Percentiles rank a stretch among this genome's conserved stretches.
Conservation (phyloP, 2,329 filamentous ascomycete species). For the Purpureocillium takamizusanense region DNA sequence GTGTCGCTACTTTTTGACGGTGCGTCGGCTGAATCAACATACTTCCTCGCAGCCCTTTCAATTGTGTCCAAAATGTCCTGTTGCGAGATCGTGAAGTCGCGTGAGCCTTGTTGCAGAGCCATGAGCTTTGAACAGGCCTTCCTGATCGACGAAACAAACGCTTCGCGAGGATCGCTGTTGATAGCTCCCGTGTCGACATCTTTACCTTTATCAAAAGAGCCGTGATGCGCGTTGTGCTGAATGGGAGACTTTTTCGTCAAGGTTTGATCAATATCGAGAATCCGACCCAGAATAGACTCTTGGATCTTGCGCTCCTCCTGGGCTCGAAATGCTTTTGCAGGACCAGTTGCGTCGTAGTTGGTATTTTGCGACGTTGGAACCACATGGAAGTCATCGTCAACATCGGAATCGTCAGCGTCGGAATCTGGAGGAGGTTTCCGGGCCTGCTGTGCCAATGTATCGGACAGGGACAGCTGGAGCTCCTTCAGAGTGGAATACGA, state of each 20-base stretch:
- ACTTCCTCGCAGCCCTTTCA: constrained; percentile 40
- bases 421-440: constrained; percentile 25
- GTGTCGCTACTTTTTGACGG: neutral
- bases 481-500: constrained; percentile 45
- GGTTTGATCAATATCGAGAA: constrained; percentile 41
- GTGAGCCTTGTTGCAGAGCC: constrained; percentile 27
- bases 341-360: constrained; percentile 27
- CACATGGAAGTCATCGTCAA: constrained; percentile 45
- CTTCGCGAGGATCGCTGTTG: constrained; percentile 16
- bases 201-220: constrained; percentile 9
- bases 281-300: constrained; percentile 40
- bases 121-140: constrained; percentile 33
- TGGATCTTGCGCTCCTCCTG: constrained; percentile 46
- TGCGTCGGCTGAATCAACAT: constrained; percentile 25
- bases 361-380: constrained; percentile 22
- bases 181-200: constrained; percentile 10
- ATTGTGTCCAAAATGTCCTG: constrained; percentile 41
- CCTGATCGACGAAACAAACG: constrained; percentile 24
- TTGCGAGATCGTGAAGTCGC: constrained; percentile 23
- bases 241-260: constrained; percentile 25
- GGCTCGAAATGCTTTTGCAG: constrained; percentile 36
- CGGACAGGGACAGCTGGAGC: constrained; percentile 50
- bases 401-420: constrained; percentile 40
- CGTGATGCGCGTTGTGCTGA: constrained; percentile 12
- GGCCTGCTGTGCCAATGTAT: constrained; percentile 34